phyloP scores from a whole-genome alignment of 2,329 filamentous ascomycete species.

The Stachybotrys elegans region DNA sequence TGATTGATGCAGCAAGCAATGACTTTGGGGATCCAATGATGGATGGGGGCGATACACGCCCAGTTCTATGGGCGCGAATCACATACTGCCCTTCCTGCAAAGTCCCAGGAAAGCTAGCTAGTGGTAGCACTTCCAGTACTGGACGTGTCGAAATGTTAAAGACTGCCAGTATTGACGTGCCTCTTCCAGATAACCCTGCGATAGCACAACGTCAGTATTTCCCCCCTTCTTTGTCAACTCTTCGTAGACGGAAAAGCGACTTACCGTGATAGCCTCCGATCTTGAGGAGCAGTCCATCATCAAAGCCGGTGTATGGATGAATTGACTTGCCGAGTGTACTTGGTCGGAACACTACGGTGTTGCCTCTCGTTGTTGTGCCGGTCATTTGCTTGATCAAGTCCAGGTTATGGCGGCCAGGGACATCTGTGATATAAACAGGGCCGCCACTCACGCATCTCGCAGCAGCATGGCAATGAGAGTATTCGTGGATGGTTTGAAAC shows the following conservation, averaged over 20 bases:
- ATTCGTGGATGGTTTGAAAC: slow-evolving; percentile 62
- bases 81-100: slow-evolving; percentile 56
- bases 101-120: slow-evolving; percentile 70
- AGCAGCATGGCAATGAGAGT: slow-evolving; percentile 81
- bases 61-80: slow-evolving; percentile 65
- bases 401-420: slow-evolving; percentile 75
- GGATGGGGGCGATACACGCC: slow-evolving; percentile 53
- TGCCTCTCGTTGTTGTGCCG: slow-evolving; percentile 63
- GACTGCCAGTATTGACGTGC: slow-evolving; percentile 72
- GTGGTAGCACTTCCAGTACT: slow-evolving; percentile 63
- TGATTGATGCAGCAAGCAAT: slow-evolving; percentile 59
- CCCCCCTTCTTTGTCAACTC: too few species aligned
- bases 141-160: slow-evolving; percentile 71
- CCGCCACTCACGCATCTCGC: slow-evolving; percentile 86
- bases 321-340: slow-evolving; percentile 67
- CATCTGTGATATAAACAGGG: slow-evolving; percentile 91
- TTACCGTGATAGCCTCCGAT: slow-evolving; percentile 72
- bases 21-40: slow-evolving; percentile 36
- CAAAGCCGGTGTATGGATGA: slow-evolving; percentile 69
- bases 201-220: slow-evolving; percentile 1
- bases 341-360: slow-evolving; percentile 77
- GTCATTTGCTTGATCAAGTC: slow-evolving; percentile 76
- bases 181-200: slow-evolving; percentile 50
- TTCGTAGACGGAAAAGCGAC: too few species aligned
- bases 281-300: slow-evolving; percentile 69